Evolutionary conservation across 1,284 basidiomycete species (phyloP).

Genomic region (Ceratobasidium sp.): DNA sequence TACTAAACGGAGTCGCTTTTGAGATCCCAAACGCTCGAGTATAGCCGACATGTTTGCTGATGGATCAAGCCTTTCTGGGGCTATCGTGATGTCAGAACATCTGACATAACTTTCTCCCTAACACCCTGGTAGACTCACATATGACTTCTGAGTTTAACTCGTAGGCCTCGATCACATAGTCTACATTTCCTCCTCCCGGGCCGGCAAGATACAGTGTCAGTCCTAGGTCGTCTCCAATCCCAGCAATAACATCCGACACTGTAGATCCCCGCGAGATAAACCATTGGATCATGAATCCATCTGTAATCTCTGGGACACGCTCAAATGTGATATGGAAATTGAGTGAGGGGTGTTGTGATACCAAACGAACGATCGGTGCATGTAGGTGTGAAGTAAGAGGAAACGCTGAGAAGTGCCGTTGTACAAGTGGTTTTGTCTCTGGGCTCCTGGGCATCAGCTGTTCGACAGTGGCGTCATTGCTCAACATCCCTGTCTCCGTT

Average conservation of each 20-base stretch:
- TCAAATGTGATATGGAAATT: conserved; percentile 64
- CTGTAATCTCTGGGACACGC: conserved; percentile 80
- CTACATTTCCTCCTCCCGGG: conserved; percentile 65
- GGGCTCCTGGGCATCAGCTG: conserved; percentile 58
- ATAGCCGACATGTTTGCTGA: conserved; percentile 54
- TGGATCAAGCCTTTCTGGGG: conserved; percentile 53
- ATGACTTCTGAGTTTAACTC: conserved; percentile 54
- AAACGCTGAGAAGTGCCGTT: conserved; percentile 74
- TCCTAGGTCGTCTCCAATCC: conserved; percentile 70
- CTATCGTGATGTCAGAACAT: conserved; percentile 48
- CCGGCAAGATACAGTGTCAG: conserved; percentile 66
- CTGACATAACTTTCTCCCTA: background rate
- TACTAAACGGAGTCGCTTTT: conserved; percentile 62
- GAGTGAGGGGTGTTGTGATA: conserved; percentile 71
- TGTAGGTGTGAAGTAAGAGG: conserved; percentile 74
- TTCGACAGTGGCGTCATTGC: conserved; percentile 56
- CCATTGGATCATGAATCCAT: conserved; percentile 69
- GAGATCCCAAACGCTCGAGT: conserved; percentile 50
- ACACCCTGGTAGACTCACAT: conserved; percentile 54
- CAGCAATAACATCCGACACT: conserved; percentile 62
- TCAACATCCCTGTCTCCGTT: conserved; percentile 59
- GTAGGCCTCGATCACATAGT: conserved; percentile 73
- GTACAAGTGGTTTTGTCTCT: conserved; percentile 51
- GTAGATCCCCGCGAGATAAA: conserved; percentile 66
- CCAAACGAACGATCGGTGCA: conserved; percentile 69